Conservation (phyloP, 139 green algal genomes). For the Marvania coccoides region DNA sequence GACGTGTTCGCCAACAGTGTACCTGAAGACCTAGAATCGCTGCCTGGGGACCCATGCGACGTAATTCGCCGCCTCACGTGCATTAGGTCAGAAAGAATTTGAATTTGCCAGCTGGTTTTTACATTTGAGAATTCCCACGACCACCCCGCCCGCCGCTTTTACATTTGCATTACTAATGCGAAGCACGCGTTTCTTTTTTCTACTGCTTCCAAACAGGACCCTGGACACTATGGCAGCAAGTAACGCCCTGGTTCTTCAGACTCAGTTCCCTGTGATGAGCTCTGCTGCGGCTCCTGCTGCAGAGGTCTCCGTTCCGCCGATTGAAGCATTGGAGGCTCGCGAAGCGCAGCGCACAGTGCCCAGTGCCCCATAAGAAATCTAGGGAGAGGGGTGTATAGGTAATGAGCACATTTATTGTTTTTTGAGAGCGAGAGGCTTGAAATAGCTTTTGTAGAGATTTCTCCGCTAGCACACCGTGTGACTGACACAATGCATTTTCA, state of each 20-base stretch:
- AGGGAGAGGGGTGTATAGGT: not conserved
- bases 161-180: too few species aligned
- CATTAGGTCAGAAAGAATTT: too few species aligned
- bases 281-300: not conserved
- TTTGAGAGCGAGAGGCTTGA: not conserved
- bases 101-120: too few species aligned
- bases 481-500: not conserved
- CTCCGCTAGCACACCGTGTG: not conserved
- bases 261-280: conserved; percentile 1
- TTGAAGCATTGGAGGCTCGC: not conserved
- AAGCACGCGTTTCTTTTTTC: too few species aligned
- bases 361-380: not conserved
- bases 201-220: too few species aligned
- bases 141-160: too few species aligned
- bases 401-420: not conserved
- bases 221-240: too few species aligned
- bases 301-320: not conserved
- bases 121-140: too few species aligned
- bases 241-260: too few species aligned
- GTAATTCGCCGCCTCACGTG: too few species aligned
- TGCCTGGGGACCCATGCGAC: conserved; percentile 3
- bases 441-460: not conserved
- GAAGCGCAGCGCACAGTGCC: not conserved
- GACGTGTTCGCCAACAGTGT: not conserved
- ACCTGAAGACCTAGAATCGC: not conserved